phyloP scores from a whole-genome alignment of 768 basidiomycete species.

The Lactifluus pinguis region DNA sequence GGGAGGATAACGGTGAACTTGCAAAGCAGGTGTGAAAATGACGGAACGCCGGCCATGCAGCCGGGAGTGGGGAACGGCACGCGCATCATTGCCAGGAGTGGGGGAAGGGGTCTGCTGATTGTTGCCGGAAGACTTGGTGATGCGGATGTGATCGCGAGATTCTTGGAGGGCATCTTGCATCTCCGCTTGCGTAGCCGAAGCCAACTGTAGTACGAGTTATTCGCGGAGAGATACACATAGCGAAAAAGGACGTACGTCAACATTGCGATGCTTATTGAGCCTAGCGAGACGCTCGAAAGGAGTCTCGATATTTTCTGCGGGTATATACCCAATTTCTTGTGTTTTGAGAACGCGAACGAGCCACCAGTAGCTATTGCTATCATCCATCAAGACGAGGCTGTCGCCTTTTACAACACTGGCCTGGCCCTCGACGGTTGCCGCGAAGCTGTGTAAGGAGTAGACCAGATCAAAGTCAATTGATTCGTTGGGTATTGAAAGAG shows the following conservation, averaged over 20 bases:
- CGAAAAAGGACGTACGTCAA: conserved; percentile 59
- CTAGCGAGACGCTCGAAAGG: conserved; percentile 93
- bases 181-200: conserved; percentile 66
- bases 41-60: conserved; percentile 33
- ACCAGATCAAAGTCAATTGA: conserved; percentile 91
- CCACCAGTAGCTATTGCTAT: conserved; percentile 99
- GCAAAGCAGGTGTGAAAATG: conserved; percentile 60
- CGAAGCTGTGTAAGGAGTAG: conserved; percentile 91
- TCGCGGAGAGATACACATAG: background rate
- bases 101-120: conserved; percentile 44
- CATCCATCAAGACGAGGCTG: conserved; percentile 92
- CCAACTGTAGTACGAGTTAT: conserved; percentile 40
- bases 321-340: conserved; percentile 97
- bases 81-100: conserved; percentile 32
- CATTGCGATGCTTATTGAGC: conserved; percentile 94
- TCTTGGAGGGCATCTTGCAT: conserved; percentile 43
- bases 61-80: conserved; percentile 24
- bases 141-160: conserved; percentile 46
- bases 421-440: conserved; percentile 97
- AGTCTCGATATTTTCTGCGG: conserved; percentile 98
- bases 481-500: conserved; percentile 81
- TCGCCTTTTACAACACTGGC: conserved; percentile 99
- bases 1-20: conserved; percentile 68
- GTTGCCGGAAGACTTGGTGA: conserved; percentile 38
- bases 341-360: conserved; percentile 97